A percentile compares a stretch with the other conserved stretches of the same genome.
phyloP scores from a whole-genome alignment of 1,284 basidiomycete genomes.

The Mycosarcoma maydis region DNA sequence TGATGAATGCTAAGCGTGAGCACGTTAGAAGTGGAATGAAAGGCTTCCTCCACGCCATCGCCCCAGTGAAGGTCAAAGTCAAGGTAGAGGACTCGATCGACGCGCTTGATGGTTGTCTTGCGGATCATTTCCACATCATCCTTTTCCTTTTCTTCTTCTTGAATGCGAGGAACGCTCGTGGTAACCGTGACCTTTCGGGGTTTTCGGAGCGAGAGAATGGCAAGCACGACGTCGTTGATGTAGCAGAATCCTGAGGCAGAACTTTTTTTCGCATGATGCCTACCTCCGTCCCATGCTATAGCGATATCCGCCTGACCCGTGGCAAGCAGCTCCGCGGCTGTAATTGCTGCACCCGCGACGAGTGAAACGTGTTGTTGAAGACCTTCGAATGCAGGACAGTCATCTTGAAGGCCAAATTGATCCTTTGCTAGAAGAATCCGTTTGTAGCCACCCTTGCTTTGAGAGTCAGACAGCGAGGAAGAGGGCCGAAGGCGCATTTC shows the following conservation, averaged over 20 bases:
- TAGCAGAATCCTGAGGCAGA: conserved; percentile 81
- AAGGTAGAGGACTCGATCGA: conserved; percentile 72
- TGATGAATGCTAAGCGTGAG: conserved; percentile 84
- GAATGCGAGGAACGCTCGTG: conserved; percentile 1
- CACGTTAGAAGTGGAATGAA: conserved; percentile 67
- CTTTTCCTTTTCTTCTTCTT: background rate
- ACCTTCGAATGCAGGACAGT: conserved; percentile 80
- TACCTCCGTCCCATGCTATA: conserved; percentile 84
- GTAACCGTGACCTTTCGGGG: conserved; percentile 18
- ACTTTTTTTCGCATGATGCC: conserved; percentile 54
- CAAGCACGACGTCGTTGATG: conserved; percentile 86
- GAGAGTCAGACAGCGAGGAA: conserved; percentile 7
- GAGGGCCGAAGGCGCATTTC: conserved; percentile 14
- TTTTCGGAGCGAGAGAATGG: conserved; percentile 62
- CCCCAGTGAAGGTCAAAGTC: conserved; percentile 92
- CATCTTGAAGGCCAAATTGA: conserved; percentile 77
- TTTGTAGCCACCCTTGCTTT: conserved; percentile 11
- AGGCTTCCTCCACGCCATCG: conserved; percentile 76
- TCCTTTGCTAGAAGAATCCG: conserved; percentile 43
- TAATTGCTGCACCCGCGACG: conserved; percentile 80
- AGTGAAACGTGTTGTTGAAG: conserved; percentile 77
- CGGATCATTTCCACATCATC: conserved; percentile 4
- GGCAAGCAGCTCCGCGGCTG: conserved; percentile 75
- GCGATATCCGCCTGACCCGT: conserved; percentile 73
- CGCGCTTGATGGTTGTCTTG: conserved; percentile 35